phyloP scores from a whole-genome alignment of 352 stramenopile genomes.

The Aphanomyces stellatus region DNA sequence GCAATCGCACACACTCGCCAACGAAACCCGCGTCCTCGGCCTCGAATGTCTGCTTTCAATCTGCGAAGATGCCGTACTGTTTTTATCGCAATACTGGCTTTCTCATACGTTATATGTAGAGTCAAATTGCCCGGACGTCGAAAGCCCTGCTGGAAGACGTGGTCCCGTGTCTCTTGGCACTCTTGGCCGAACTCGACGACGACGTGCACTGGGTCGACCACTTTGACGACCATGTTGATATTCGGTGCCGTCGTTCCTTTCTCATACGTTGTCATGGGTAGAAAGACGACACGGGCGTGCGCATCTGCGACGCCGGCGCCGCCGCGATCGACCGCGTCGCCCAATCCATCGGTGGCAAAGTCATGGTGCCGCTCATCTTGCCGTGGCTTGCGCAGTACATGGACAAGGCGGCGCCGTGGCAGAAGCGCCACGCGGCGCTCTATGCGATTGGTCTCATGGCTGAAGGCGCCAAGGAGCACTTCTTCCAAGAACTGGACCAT shows the following conservation, averaged over 20 bases:
- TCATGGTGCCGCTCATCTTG: conserved; percentile 67
- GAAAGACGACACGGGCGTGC: conserved; percentile 33
- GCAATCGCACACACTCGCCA: conserved; percentile 49
- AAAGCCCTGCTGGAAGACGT: conserved; percentile 58
- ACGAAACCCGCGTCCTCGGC: conserved; percentile 65
- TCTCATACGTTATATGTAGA: conserved; percentile 8
- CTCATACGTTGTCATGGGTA: background rate
- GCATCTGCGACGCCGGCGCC: conserved; percentile 59
- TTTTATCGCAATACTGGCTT: background rate
- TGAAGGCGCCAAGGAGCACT: conserved; percentile 52
- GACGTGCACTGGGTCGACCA: conserved; percentile 56
- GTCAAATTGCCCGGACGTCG: conserved; percentile 53
- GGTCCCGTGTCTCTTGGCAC: conserved; percentile 62
- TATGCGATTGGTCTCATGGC: conserved; percentile 56
- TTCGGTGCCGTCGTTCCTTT: background rate
- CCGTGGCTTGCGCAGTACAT: conserved; percentile 63
- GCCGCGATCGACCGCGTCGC: conserved; percentile 72
- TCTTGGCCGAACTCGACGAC: conserved; percentile 77
- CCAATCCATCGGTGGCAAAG: conserved; percentile 53
- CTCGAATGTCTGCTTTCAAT: conserved; percentile 77
- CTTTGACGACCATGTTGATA: conserved; percentile 47
- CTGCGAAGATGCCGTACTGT: conserved; percentile 56
- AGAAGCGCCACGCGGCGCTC: conserved; percentile 63
- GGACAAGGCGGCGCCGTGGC: conserved; percentile 21
- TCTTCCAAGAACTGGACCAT: conserved; percentile 72